Percentiles rank a stretch among this genome's conserved stretches.
Evolutionary conservation across 306 rosid species (phyloP).

Genomic region (Prunus salicina): DNA sequence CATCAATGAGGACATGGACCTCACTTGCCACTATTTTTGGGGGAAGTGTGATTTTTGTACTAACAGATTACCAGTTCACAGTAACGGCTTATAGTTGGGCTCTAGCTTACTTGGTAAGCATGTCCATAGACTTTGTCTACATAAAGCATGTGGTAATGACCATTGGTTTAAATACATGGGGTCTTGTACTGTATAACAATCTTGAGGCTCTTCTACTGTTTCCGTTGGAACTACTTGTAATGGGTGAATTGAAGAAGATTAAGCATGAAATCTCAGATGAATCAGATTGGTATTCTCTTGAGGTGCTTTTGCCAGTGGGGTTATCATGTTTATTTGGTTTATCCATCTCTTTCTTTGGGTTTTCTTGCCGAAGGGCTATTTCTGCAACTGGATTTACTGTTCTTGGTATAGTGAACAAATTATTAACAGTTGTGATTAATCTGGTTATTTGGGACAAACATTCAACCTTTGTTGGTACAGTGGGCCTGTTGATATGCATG

Average conservation of each 20-base stretch:
- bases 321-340: conserved; percentile 71
- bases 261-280: conserved; percentile 65
- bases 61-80: conserved; percentile 70
- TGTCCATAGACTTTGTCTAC: conserved; percentile 74
- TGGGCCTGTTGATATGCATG: conserved; percentile 71
- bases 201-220: conserved; percentile 69
- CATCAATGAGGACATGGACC: conserved; percentile 56
- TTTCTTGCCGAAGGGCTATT: conserved; percentile 80
- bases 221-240: conserved; percentile 66
- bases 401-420: conserved; percentile 73
- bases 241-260: conserved; percentile 81
- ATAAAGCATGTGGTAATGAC: conserved; percentile 78
- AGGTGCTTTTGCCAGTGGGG: conserved; percentile 59
- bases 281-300: conserved; percentile 56
- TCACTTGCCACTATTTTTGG: conserved; percentile 70
- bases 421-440: conserved; percentile 67
- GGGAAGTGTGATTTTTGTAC: conserved; percentile 71
- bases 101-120: conserved; percentile 61
- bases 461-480: conserved; percentile 61
- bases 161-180: conserved; percentile 72
- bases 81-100: conserved; percentile 72
- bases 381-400: conserved; percentile 77
- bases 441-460: conserved; percentile 72
- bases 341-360: conserved; percentile 76
- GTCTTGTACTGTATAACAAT: conserved; percentile 69